Conservation (phyloP, 345 rosid genomes). For the Psidium friedrichsthalianum region DNA sequence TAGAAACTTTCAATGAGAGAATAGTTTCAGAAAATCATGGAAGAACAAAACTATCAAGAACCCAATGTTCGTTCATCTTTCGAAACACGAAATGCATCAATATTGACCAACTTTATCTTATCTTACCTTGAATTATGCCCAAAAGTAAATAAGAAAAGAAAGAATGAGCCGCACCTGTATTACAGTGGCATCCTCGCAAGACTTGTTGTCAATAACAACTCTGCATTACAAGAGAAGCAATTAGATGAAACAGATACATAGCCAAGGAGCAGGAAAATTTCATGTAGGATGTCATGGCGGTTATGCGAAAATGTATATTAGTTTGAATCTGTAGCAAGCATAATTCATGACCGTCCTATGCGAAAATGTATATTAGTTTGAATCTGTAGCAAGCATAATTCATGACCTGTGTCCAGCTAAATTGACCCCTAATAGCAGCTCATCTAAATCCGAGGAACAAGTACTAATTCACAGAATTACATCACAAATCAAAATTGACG, state of each 20-base stretch:
- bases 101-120: background rate
- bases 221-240: background rate
- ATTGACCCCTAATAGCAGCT: background rate
- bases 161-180: background rate
- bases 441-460: background rate
- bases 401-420: background rate
- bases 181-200: background rate
- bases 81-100: background rate
- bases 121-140: background rate
- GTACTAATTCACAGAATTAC: background rate
- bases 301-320: background rate
- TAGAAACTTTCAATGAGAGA: background rate
- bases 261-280: background rate
- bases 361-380: background rate
- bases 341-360: background rate
- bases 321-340: background rate
- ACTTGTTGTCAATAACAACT: background rate
- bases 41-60: background rate
- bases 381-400: background rate
- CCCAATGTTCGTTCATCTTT: background rate
- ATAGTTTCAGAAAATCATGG: background rate
- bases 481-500: background rate
- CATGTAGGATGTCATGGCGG: background rate
- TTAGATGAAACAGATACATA: background rate
- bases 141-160: background rate